These are phyloP conservation scores for Heliosperma pusillum DNA, from an alignment of 148 eudicot genomes.

Conservation along the genomic window DNA sequence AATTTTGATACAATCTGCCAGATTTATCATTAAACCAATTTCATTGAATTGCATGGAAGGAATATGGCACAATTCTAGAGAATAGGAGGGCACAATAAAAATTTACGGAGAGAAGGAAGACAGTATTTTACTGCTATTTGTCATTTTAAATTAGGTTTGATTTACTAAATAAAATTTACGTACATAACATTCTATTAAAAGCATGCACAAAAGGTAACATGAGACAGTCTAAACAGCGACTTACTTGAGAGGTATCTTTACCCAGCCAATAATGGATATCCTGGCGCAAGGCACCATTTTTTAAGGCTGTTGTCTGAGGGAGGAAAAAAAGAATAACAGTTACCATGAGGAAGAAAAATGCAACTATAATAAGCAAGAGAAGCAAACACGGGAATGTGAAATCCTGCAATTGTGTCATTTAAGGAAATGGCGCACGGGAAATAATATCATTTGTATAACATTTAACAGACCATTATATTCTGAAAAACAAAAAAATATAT, in stretches of 20 bases:
- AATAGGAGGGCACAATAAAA: not conserved
- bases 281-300: constrained; percentile 73
- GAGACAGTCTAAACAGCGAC: constrained; percentile 12
- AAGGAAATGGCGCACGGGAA: not conserved
- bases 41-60: not conserved
- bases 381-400: not conserved
- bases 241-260: constrained; percentile 88
- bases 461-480: not conserved
- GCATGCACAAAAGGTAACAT: too few relatives aligned
- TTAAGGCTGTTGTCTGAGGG: constrained; percentile 64
- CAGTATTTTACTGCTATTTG: not conserved
- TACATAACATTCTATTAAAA: not conserved
- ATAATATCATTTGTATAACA: not conserved
- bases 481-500: not conserved
- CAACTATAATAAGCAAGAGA: constrained; percentile 1
- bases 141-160: not conserved
- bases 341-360: not conserved
- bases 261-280: constrained; percentile 99
- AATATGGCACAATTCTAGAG: too few relatives aligned
- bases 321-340: constrained; percentile 12
- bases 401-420: not conserved
- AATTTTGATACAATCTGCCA: not conserved
- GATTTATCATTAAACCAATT: not conserved
- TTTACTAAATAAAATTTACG: not conserved
- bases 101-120: not conserved